These are phyloP conservation scores for Colletotrichum cuscutae DNA, from an alignment of 2,329 filamentous ascomycete genomes.

Conservation along the genomic window DNA sequence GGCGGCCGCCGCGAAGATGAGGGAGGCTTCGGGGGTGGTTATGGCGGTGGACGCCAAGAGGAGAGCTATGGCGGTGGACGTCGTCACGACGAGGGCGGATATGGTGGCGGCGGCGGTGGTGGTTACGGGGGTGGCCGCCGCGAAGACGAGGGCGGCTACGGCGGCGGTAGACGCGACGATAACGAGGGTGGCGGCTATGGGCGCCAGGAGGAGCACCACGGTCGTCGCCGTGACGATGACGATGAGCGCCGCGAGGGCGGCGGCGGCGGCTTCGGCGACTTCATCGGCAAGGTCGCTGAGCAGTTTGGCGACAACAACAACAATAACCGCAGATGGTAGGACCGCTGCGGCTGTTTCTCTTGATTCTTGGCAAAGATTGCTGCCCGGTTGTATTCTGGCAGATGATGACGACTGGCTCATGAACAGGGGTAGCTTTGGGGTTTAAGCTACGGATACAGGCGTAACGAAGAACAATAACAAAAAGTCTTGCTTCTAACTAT, in stretches of 20 bases:
- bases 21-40: conserved; percentile 38
- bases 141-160: conserved; percentile 30
- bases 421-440: conserved; percentile 1
- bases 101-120: conserved; percentile 35
- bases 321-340: conserved; percentile 34
- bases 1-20: conserved; percentile 38
- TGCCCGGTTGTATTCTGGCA: conserved; percentile 2
- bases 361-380: neutral
- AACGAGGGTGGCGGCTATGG: conserved; percentile 38
- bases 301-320: conserved; percentile 33
- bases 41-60: conserved; percentile 37
- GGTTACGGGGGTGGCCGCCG: conserved; percentile 25
- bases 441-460: conserved; percentile 1
- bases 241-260: conserved; percentile 32
- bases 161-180: conserved; percentile 39
- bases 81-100: conserved; percentile 37
- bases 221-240: conserved; percentile 33
- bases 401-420: conserved; percentile 4
- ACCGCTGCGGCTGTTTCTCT: neutral
- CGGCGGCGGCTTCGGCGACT: conserved; percentile 37
- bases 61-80: conserved; percentile 38
- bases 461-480: conserved; percentile 15
- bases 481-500: conserved; percentile 13
- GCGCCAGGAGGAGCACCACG: conserved; percentile 30
- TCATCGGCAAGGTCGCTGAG: conserved; percentile 36